Evolutionary conservation across 108 stramenopile genomes (phyloP), one percentile per base, ranked within the genome.

Genomic region (Cyclostephanos tholiformis): DNA sequence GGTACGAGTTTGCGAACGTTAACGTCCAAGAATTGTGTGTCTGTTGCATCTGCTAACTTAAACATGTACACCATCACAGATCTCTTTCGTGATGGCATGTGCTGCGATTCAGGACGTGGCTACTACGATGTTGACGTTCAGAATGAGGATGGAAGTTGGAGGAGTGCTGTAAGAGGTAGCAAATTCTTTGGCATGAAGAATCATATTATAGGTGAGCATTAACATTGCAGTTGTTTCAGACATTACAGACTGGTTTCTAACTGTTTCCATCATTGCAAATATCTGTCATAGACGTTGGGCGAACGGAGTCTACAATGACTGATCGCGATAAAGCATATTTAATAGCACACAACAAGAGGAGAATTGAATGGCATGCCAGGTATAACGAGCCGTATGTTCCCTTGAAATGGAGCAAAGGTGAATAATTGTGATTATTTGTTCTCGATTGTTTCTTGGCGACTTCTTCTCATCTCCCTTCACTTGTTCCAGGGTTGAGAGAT

Each of bases 381-480:
- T 76, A 76, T 58, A 63, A 70, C 29, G 63, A 69, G 50, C 43
- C 63, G 41, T 76, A 76, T 26, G 56, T 76, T 25, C 75, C 75
- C 11, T 48, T 76, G 25, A 63, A 63, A 27, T 76, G 75, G 75
- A 67, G 65, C 35, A 57, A 25, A 57, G 56, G 56, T 57, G 56
- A n/a, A n/a, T n/a, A 57, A 25, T 26, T 57, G 23, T 57, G 5
- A 57, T 20, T 8, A 7, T 20, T 51, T 51, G 2, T 51, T 7
- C 10, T 20, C 50, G 17, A 2, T 4, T 9, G 4, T 17, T 20
- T 20, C 9, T 8, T 51, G 17, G 2, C 10, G 2, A 51, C 17
- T 9, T 17, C 50, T 20, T 20, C 20, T 9, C 10, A 4, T 8
- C 20, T 10, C 20, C 4, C 10, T 51, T 4, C 17, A 25, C 12